A percentile compares a stretch with the other conserved stretches of the same genome.
phyloP scores from a whole-genome alignment of 1,139 yeast genomes.

The Yamadazyma friedrichii region DNA sequence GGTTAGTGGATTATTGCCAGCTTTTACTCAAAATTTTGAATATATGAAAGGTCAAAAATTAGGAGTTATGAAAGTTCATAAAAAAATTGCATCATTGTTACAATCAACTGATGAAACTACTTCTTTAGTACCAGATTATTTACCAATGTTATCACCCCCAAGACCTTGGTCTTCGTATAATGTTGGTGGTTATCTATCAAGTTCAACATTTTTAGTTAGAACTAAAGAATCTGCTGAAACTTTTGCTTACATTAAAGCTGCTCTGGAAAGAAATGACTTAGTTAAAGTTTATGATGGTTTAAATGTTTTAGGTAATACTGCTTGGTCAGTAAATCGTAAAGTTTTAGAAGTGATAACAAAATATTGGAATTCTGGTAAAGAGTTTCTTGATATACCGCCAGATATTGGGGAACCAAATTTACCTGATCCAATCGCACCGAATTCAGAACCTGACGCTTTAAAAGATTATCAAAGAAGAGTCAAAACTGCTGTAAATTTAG shows the following conservation, averaged over 20 bases:
- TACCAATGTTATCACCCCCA: conserved; percentile 93
- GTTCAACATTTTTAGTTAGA: conserved; percentile 64
- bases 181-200: conserved; percentile 79
- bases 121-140: conserved; percentile 76
- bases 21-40: conserved; percentile 86
- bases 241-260: conserved; percentile 80
- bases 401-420: conserved; percentile 51
- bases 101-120: conserved; percentile 61
- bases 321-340: conserved; percentile 87
- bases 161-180: conserved; percentile 81
- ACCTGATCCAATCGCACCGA: conserved; percentile 65
- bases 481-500: conserved; percentile 56
- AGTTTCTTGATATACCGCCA: conserved; percentile 79
- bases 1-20: conserved; percentile 78
- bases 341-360: conserved; percentile 68
- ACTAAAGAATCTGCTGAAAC: conserved; percentile 90
- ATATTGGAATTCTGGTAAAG: conserved; percentile 85
- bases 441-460: conserved; percentile 69
- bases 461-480: conserved; percentile 67
- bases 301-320: conserved; percentile 81
- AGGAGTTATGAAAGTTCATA: conserved; percentile 81
- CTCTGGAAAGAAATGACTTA: conserved; percentile 67
- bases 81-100: conserved; percentile 60
- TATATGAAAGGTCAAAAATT: conserved; percentile 73
- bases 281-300: conserved; percentile 74